phyloP scores from a whole-genome alignment of 345 rosid species.

The Viola odorata region DNA sequence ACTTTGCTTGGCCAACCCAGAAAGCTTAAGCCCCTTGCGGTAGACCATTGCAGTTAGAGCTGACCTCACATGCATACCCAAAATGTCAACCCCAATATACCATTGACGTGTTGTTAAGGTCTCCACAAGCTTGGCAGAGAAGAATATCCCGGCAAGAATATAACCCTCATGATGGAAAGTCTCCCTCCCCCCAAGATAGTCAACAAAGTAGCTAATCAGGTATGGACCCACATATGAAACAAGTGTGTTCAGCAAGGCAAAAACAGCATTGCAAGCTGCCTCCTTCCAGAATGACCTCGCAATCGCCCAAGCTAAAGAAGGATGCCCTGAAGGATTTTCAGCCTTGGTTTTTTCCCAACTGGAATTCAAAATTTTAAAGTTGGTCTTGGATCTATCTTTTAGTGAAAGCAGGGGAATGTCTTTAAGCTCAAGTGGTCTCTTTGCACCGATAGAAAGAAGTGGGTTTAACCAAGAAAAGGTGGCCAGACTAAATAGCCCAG shows the following conservation, averaged over 20 bases:
- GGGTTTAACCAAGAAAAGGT: constrained; percentile 96
- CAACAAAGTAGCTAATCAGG: constrained; percentile 94
- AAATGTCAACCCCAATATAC: constrained; percentile 98
- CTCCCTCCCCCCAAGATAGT: constrained; percentile 84
- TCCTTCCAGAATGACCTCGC: constrained; percentile 94
- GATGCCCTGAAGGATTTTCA: constrained; percentile 65
- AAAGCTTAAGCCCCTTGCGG: constrained; percentile 81
- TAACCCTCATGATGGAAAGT: constrained; percentile 90
- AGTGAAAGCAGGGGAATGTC: constrained; percentile 96
- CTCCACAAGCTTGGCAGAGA: constrained; percentile 83
- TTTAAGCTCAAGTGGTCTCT: constrained; percentile 92
- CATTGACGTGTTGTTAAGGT: constrained; percentile 95
- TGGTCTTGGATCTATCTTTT: constrained; percentile 79
- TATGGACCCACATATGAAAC: constrained; percentile 97
- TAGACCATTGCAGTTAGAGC: constrained; percentile 98
- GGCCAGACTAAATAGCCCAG: constrained; percentile 68
- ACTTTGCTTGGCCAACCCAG: constrained; percentile 84
- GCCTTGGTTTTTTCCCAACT: constrained; percentile 85
- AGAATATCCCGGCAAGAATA: constrained; percentile 90
- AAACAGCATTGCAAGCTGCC: constrained; percentile 88
- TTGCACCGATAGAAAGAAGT: constrained; percentile 85
- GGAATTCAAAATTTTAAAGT: constrained; percentile 72
- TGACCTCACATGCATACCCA: constrained; percentile 99
- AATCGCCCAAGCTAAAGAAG: constrained; percentile 87
- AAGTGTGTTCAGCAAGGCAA: constrained; percentile 81